Evolutionary conservation across 192 early-diverging fungal species (phyloP), one percentile per base, ranked within the genome.

Genomic region (Coemansia sp.): DNA sequence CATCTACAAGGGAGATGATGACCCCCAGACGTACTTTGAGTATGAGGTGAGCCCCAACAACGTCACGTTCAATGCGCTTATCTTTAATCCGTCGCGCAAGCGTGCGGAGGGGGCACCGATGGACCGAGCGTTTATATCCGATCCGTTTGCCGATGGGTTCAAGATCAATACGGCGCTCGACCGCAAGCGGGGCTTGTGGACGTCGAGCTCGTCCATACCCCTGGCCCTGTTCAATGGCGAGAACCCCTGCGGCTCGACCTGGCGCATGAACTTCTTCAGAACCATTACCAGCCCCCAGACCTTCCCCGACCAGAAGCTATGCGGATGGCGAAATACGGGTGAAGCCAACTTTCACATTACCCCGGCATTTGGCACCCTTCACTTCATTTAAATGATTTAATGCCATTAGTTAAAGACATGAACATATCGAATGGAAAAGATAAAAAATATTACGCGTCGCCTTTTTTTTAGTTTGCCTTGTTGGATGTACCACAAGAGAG

Each of bases 221-320:
- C 42, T 74, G 22, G 70, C 70, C 13, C 45, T 74, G 43, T 74
- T 74, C 27, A 74, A 74, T 19, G 70, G 47, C 25, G 70, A 74
- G 40, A 55, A 66, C 27, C 63, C 63, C 8, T 28, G 28, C 10
- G 70, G 64, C 28, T 43, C 49, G n/a, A 26, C 17, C 11, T 74
- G 70, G 70, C 63, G 70, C 38, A 74, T 74, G 70, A 74, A 74
- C 56, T 74, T 74, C 37, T 74, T 74, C 64, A 49, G 70, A 16
- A 74, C 70, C 0, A 50, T 74, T 14, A 58, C 55, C 18, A 43
- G 60, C 23, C 59, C 63, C 1, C n/a, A 8, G 16, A 66, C 51
- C 0, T 74, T 47, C 34, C 70, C 70, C 5, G 22, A 74, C 44
- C 70, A 74, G 59, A 45, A 63, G 55, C 70, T 74, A 12, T 66